Evolutionary conservation across 768 basidiomycete genomes (phyloP).

Genomic region (Lactarius hatsudake): DNA sequence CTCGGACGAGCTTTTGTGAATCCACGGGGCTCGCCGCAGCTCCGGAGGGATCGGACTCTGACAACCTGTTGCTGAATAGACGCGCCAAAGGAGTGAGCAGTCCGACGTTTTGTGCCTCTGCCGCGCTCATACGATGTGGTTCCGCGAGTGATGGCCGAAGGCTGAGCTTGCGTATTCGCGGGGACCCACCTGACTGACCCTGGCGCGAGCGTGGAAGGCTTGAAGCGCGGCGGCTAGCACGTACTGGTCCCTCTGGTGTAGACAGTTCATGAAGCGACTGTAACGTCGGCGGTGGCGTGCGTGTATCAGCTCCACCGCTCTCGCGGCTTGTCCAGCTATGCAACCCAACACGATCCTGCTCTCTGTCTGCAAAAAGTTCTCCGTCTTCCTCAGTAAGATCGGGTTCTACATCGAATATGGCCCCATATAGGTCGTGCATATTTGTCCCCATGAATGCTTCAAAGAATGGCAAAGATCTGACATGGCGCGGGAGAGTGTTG

Average conservation of each 20-base stretch:
- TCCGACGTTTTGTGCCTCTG: conserved; percentile 31
- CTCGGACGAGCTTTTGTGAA: conserved; percentile 32
- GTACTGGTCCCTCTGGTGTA: conserved; percentile 13
- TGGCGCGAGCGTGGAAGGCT: conserved; percentile 30
- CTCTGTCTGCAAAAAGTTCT: conserved; percentile 49
- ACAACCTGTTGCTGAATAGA: conserved; percentile 39
- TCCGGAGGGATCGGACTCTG: conserved; percentile 13
- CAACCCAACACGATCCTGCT: conserved; percentile 36
- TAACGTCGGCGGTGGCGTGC: conserved; percentile 2
- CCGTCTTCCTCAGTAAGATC: conserved; percentile 34
- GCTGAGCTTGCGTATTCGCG: conserved; percentile 30
- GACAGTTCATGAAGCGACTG: not conserved
- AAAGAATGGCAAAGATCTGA: conserved; percentile 71
- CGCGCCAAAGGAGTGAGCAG: conserved; percentile 49
- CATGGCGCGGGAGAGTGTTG: conserved; percentile 62
- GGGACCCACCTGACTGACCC: conserved; percentile 29
- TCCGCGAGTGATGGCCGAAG: conserved; percentile 30
- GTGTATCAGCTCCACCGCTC: conserved; percentile 2
- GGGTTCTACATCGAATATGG: conserved; percentile 72
- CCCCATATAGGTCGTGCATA: conserved; percentile 66
- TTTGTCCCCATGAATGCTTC: conserved; percentile 75
- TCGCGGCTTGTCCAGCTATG: conserved; percentile 28
- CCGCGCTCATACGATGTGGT: conserved; percentile 26
- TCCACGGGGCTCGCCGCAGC: conserved; percentile 27
- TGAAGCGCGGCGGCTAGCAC: conserved; percentile 19